Evolutionary conservation across 2,329 filamentous ascomycete species (phyloP).

Genomic region (Colletotrichum filicis): DNA sequence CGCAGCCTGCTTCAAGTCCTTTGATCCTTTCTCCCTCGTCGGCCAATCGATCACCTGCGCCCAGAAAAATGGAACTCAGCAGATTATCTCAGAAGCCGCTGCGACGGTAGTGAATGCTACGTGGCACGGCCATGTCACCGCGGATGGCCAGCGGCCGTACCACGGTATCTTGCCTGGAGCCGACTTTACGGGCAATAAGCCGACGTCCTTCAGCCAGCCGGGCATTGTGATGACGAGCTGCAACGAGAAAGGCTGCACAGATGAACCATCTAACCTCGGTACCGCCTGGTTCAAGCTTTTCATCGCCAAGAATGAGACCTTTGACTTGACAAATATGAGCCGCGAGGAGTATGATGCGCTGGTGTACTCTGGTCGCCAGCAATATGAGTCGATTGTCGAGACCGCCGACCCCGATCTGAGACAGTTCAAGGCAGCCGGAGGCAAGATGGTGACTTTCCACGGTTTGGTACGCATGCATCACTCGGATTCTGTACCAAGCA

Average conservation of each 20-base stretch:
- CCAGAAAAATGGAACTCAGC: background rate
- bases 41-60: slow-evolving; percentile 5
- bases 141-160: background rate
- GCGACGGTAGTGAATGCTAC: background rate
- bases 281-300: slow-evolving; percentile 8
- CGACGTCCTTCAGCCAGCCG: background rate
- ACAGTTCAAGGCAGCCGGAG: slow-evolving; percentile 49
- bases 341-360: slow-evolving; percentile 9
- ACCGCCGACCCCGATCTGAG: slow-evolving; percentile 41
- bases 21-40: slow-evolving; percentile 36
- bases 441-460: slow-evolving; percentile 51
- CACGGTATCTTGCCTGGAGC: background rate
- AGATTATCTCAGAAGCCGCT: background rate
- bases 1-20: slow-evolving; percentile 36
- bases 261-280: background rate
- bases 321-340: background rate
- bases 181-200: background rate
- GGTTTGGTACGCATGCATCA: slow-evolving; percentile 39
- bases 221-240: background rate
- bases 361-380: background rate
- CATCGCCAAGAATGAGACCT: background rate
- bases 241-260: background rate
- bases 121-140: background rate
- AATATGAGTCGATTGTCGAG: slow-evolving; percentile 4
- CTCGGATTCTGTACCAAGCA: no score